Evolutionary conservation across 2,329 filamentous ascomycete species (phyloP), one percentile per base, ranked within the genome.

Genomic region (Colletotrichum incanum): DNA sequence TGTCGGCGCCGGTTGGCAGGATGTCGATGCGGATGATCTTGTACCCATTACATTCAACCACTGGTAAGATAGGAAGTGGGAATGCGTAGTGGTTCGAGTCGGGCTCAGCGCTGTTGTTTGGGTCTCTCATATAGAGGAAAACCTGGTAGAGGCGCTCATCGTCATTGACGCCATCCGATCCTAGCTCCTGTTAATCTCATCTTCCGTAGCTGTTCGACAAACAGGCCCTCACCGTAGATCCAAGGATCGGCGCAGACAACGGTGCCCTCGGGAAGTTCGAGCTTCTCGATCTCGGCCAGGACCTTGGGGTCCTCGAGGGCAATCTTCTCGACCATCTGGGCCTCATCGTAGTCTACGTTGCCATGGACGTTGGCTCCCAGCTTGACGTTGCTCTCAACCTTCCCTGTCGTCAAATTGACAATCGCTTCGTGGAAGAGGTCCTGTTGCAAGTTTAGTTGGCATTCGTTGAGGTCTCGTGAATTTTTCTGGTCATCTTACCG

Each of bases 41-140:
- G 82, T 89, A 88, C 1, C 86, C 90, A 50, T 86, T 86, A 0
- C 87, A 88, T 77, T 91, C 90, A 52, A 94, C 84, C 26, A 93
- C 91, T 0, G 92, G 91, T 1, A 90, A 92, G 73, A 92, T 90
- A n/a, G 88, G 85, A 2, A 93, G 82, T 1, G 92, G 92, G 75
- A 92, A 87, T 0, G 92, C 89, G 77, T 93, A 93, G 78, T 93
- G 90, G 77, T 92, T 93, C 52, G 88, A 89, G 76, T 94, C 91
- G n/a, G 82, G 80, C 76, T 92, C 89, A 8, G 82, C 78, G 0
- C 88, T 76, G 77, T 93, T 91, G 39, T 84, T 81, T 2, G 90
- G 90, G 74, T 92, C 91, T 28, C 90, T 84, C 80, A 92, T 86
- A 23, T 72, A 72, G 43, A 72, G 66, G 47, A 70, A 72, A 3